phyloP scores from a whole-genome alignment of 495 filamentous ascomycete genomes.

The Emericellopsis terricola region DNA sequence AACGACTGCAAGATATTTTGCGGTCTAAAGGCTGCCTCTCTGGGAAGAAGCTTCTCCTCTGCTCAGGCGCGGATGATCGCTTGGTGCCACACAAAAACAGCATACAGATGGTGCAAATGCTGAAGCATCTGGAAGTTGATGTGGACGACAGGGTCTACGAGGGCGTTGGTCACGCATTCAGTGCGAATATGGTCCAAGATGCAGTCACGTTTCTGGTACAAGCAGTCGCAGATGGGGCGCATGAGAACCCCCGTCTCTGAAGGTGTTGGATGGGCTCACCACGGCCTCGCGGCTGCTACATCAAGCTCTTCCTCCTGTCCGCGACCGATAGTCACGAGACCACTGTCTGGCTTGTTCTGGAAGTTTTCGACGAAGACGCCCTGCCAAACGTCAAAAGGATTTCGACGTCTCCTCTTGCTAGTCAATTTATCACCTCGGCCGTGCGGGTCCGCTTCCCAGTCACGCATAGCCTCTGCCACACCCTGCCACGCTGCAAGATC shows the following conservation, averaged over 20 bases:
- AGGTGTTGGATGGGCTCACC: background rate
- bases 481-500: slow-evolving; percentile 20
- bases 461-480: slow-evolving; percentile 17
- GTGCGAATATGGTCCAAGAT: slow-evolving; percentile 51
- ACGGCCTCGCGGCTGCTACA: too few species aligned
- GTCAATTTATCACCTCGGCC: slow-evolving; percentile 24
- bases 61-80: slow-evolving; percentile 64
- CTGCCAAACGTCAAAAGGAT: slow-evolving; percentile 25
- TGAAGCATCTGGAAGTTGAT: slow-evolving; percentile 43
- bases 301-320: slow-evolving; percentile 15
- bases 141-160: slow-evolving; percentile 61
- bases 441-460: slow-evolving; percentile 33
- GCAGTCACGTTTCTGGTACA: slow-evolving; percentile 46
- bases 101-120: slow-evolving; percentile 49
- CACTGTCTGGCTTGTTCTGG: slow-evolving; percentile 15
- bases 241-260: background rate
- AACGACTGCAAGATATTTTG: slow-evolving; percentile 27
- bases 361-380: slow-evolving; percentile 15
- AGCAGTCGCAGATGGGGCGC: slow-evolving; percentile 14
- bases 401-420: slow-evolving; percentile 29
- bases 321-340: slow-evolving; percentile 10
- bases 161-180: slow-evolving; percentile 56
- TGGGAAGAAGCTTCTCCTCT: slow-evolving; percentile 60
- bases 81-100: slow-evolving; percentile 62
- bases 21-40: slow-evolving; percentile 25